Conservation (phyloP, 2,329 filamentous ascomycete genomes). For the Aphanocladium album region DNA sequence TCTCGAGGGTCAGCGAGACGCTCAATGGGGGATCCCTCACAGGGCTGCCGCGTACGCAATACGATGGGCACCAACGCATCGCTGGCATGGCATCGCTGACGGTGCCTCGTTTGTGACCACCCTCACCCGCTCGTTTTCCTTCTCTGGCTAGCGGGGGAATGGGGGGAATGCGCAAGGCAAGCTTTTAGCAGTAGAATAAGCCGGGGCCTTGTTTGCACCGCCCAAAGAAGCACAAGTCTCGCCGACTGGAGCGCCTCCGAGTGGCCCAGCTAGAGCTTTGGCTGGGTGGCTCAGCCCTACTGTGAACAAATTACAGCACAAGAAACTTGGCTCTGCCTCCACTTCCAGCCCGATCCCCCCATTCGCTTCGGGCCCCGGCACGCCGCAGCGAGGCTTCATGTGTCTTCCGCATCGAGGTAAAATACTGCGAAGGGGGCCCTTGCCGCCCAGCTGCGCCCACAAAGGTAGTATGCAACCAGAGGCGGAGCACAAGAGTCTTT, state of each 20-base stretch:
- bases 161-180: not conserved
- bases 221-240: not conserved
- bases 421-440: not conserved
- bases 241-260: not conserved
- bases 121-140: slow-evolving; percentile 1
- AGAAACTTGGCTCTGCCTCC: not conserved
- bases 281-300: slow-evolving; percentile 11
- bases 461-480: not conserved
- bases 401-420: slow-evolving; percentile 8
- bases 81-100: not conserved
- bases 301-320: not conserved
- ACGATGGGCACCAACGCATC: slow-evolving; percentile 6
- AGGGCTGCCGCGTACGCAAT: slow-evolving; percentile 10
- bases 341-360: not conserved
- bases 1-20: not conserved
- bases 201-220: not conserved
- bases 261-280: not conserved
- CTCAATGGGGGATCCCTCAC: not conserved
- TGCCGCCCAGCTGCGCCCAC: slow-evolving; percentile 6
- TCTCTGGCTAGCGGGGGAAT: not conserved
- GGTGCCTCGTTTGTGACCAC: not conserved
- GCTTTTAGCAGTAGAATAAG: slow-evolving; percentile 1
- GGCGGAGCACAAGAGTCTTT: slow-evolving; percentile 9
- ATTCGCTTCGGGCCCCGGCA: not conserved
- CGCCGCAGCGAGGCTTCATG: slow-evolving; percentile 4